Base-by-base conservation (phyloP, 2,329 filamentous ascomycete species). In the Ceratocystis eucalypticola region DNA sequence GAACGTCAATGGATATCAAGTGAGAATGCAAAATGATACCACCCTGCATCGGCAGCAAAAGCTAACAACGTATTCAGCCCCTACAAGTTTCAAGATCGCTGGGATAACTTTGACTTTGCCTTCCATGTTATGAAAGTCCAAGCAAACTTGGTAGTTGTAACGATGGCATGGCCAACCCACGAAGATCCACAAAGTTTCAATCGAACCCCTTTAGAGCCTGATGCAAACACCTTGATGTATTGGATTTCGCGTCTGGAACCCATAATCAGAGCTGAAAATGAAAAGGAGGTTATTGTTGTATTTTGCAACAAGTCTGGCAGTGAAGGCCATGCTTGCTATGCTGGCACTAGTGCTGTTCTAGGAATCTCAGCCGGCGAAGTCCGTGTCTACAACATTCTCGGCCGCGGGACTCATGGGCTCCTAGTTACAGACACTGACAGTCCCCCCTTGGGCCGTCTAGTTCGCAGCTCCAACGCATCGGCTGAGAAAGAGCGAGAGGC, bases 151-250 rank as follows among this genome's bases (percentile, higher is more conserved):
- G 84, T 89, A 1, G 82, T 91, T 41, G 70, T 93, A 0, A 84
- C 82, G 2, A 92, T 92, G 88, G 88, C 89, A 0, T 93, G 88
- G 88, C 78, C 88, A 41, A 90, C 88, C 1, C 77, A 73, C 66
- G 83, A 79, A 69, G 80, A 78, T 71, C 78, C 74, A 1, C 77
- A 71, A 10, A 66, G 67, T 5, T 84, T 77, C 72, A 83, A 71
- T 67, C 77, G 69, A 25, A 76, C 69, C 68, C 82, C 82, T 0
- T 72, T 79, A 0, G 81, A 84, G 53, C 87, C 88, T 0, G 88
- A 92, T 70, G 80, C 88, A 74, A 83, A 88, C n/a, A 90, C 88
- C 0, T 72, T 93, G 6, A 82, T 83, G 0, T 93, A 92, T 71
- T 93, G 89, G 89, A 77, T 89, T 0, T 81, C 83, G 12, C 80